Evolutionary conservation across 2,329 filamentous ascomycete genomes (phyloP), one percentile per base, ranked within the genome.

Genomic region (Parasarocladium wereldwijsianum): DNA sequence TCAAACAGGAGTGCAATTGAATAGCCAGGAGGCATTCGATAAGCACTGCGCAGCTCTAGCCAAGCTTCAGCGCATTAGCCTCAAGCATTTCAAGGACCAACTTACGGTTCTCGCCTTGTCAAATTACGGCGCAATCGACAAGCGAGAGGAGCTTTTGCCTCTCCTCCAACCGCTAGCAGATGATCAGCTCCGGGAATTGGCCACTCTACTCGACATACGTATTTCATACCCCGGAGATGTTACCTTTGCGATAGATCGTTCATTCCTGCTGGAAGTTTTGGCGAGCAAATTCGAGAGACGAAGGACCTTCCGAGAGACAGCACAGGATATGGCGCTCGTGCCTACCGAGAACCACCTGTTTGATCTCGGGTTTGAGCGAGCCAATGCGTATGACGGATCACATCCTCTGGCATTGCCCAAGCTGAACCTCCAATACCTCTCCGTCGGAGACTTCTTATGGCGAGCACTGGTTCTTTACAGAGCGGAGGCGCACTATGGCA

Each of bases 361-460:
- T 44, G 84, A 94, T 35, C 64, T 65, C 29, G 72, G 74, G 16
- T 68, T 93, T 31, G 55, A 86, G 33, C 72, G 84, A 34, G 87
- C 87, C 33, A 86, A 94, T 43, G 66, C 64, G 6, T 96, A 94
- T 43, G 78, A 93, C 49, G 86, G 86, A 16, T 85, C 83, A 15
- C 72, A 72, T 27, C 86, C 90, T 5, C 63, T 98, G 34, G 83
- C 90, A 3, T 73, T 98, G 24, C 90, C 90, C 3, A 98, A 98
- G 50, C 57, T 96, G 26, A 98, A 94, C 43, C 60, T 98, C 17
- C 90, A 98, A 47, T 98, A 98, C 52, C 64, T 98, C 10, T 93
- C 86, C 3, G 73, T 93, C 29, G 85, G 85, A 3, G 90, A 98
- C 51, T 98, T 98, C 43, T 58, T 98, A n/a, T 98, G 86, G 85